Conservation (phyloP, 2,329 filamentous ascomycete species). For the Ascochyta pisi region DNA sequence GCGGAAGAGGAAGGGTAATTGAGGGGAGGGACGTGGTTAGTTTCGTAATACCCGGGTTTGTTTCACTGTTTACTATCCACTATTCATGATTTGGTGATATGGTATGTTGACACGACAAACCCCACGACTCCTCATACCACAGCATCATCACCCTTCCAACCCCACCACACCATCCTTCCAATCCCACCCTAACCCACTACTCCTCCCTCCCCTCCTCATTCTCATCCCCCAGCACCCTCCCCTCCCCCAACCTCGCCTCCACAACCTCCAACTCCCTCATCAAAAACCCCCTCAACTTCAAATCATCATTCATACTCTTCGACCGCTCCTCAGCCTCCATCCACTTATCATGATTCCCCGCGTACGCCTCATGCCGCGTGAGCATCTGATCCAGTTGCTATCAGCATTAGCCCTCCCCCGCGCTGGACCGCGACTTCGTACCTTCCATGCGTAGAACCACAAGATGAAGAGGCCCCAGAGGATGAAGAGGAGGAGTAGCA, state of each 20-base stretch:
- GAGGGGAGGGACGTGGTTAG: not conserved
- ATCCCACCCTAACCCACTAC: too few relatives aligned
- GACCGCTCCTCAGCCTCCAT: not conserved
- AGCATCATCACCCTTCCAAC: not conserved
- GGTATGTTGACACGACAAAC: not conserved
- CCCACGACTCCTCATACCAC: not conserved
- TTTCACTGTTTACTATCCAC: too few relatives aligned
- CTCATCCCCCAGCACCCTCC: not conserved
- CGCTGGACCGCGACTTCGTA: not conserved
- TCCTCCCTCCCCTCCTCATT: not conserved
- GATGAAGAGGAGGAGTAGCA: not conserved
- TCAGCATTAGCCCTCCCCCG: not conserved
- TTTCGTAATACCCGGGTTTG: too few relatives aligned
- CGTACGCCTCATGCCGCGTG: not conserved
- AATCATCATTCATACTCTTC: not conserved
- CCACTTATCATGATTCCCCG: not conserved
- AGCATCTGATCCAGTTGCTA: not conserved
- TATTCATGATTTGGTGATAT: not conserved
- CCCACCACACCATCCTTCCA: too few relatives aligned
- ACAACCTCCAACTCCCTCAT: not conserved
- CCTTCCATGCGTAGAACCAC: not conserved
- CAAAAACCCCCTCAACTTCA: slow-evolving; percentile 5
- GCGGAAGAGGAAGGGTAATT: slow-evolving; percentile 66
- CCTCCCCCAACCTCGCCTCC: not conserved
- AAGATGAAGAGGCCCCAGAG: not conserved